Conservation (phyloP, 2,329 filamentous ascomycete species). For the Ustilaginoidea virens region DNA sequence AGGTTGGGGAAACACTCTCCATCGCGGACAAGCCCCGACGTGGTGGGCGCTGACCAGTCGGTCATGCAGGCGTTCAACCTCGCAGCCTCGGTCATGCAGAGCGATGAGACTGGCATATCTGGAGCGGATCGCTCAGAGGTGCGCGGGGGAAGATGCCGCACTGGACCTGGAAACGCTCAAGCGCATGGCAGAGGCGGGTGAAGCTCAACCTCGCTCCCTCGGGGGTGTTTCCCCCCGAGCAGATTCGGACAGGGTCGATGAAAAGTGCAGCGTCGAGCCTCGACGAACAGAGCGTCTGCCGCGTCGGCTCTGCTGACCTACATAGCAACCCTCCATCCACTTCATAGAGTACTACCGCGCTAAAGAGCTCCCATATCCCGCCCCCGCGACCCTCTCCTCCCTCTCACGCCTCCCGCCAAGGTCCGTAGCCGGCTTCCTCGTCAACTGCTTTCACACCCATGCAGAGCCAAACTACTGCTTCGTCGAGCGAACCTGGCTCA, state of each 20-base stretch:
- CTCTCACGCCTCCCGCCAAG: slow-evolving; percentile 28
- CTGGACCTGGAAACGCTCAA: slow-evolving; percentile 7
- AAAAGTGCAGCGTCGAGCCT: slow-evolving; percentile 2
- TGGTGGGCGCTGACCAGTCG: too few relatives aligned
- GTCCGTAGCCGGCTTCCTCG: slow-evolving; percentile 29
- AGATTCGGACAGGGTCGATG: slow-evolving; percentile 10
- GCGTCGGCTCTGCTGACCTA: too few relatives aligned
- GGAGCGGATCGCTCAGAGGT: slow-evolving; percentile 5
- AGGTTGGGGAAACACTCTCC: too few relatives aligned
- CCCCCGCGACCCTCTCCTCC: slow-evolving; percentile 21
- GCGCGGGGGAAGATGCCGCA: slow-evolving; percentile 2
- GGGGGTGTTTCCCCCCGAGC: too few relatives aligned
- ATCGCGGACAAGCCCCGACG: too few relatives aligned
- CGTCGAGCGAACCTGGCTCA: slow-evolving; percentile 27
- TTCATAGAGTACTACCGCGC: slow-evolving; percentile 28
- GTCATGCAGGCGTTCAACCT: too few relatives aligned
- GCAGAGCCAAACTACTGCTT: slow-evolving; percentile 34
- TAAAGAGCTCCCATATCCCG: slow-evolving; percentile 27
- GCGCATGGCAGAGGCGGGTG: slow-evolving; percentile 2
- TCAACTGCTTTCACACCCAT: slow-evolving; percentile 30
- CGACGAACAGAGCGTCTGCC: too few relatives aligned
- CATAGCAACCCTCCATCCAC: slow-evolving; percentile 13
- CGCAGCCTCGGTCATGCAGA: too few relatives aligned
- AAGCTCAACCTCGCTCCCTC: not conserved
- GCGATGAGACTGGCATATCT: slow-evolving; percentile 6